These are phyloP conservation scores for Fusarium musae DNA, from an alignment of 2,329 filamentous ascomycete species.

Conservation along the genomic window DNA sequence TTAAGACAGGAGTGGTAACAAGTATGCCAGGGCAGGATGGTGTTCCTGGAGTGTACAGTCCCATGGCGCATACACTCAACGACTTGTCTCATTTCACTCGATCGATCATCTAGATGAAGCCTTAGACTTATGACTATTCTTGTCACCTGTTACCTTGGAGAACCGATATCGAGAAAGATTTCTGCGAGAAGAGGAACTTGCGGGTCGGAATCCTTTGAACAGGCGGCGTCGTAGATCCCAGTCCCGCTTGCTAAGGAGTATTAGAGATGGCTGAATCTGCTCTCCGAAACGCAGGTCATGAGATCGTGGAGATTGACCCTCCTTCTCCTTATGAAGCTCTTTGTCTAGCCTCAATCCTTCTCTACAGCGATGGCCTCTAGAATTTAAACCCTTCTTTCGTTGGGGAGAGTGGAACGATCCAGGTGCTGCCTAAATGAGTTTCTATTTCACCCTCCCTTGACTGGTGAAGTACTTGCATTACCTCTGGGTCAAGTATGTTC, in stretches of 20 bases:
- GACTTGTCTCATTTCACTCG: conserved; percentile 88
- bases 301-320: conserved; percentile 71
- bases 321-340: conserved; percentile 79
- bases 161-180: conserved; percentile 67
- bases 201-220: conserved; percentile 81
- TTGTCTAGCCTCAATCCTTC: conserved; percentile 78
- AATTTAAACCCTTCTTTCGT: conserved; percentile 80
- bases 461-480: conserved; percentile 88
- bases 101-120: conserved; percentile 80
- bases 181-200: conserved; percentile 48
- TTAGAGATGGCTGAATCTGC: conserved; percentile 76
- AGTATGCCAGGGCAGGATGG: conserved; percentile 95
- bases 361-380: conserved; percentile 85
- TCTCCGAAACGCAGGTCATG: conserved; percentile 77
- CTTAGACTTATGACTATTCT: conserved; percentile 88
- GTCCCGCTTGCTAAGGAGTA: conserved; percentile 84
- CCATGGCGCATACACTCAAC: conserved; percentile 87
- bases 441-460: conserved; percentile 77
- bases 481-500: conserved; percentile 87
- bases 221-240: conserved; percentile 86
- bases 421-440: conserved; percentile 79
- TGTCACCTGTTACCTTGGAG: conserved; percentile 89
- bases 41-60: conserved; percentile 87
- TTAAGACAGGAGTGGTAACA: conserved; percentile 83
- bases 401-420: conserved; percentile 82